Conservation (phyloP, 192 early-diverging fungal species). For the Mortierella alpina region DNA sequence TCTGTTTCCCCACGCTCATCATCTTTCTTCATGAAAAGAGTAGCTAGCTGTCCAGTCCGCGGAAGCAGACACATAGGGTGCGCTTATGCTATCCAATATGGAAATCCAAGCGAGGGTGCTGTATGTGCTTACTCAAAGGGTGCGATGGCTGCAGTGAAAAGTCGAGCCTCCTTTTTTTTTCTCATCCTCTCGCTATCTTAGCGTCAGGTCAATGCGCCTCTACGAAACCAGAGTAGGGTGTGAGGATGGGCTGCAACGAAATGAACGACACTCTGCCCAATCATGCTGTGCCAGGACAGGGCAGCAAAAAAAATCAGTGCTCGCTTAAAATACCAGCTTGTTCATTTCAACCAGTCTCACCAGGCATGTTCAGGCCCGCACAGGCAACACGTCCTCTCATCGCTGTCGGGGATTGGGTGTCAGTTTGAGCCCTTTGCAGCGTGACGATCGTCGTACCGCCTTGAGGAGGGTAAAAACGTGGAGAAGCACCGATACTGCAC, state of each 20-base stretch:
- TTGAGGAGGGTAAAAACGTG: too few relatives aligned
- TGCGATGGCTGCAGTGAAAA: neutral
- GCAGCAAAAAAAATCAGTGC: neutral
- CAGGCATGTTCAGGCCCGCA: neutral
- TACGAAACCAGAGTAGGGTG: neutral
- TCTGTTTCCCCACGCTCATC: too few relatives aligned
- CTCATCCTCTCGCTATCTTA: too few relatives aligned
- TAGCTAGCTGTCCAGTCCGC: too few relatives aligned
- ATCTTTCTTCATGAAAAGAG: too few relatives aligned
- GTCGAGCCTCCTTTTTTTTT: neutral
- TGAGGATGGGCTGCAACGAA: neutral
- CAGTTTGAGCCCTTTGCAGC: neutral
- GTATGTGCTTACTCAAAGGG: neutral
- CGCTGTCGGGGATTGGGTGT: constrained; percentile 15
- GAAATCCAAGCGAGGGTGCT: too few relatives aligned
- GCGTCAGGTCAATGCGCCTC: neutral
- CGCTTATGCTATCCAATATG: too few relatives aligned
- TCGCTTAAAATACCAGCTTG: too few relatives aligned
- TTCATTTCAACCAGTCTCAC: neutral
- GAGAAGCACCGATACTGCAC: too few relatives aligned
- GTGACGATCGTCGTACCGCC: too few relatives aligned
- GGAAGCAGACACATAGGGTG: too few relatives aligned
- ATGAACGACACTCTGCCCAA: neutral
- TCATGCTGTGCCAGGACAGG: constrained; percentile 6
- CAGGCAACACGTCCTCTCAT: constrained; percentile 16